Percentiles rank a stretch among this genome's conserved stretches.
These are phyloP conservation scores for Spathaspora hagerdaliae DNA, from an alignment of 805 yeast genomes.

Conservation along the genomic window DNA sequence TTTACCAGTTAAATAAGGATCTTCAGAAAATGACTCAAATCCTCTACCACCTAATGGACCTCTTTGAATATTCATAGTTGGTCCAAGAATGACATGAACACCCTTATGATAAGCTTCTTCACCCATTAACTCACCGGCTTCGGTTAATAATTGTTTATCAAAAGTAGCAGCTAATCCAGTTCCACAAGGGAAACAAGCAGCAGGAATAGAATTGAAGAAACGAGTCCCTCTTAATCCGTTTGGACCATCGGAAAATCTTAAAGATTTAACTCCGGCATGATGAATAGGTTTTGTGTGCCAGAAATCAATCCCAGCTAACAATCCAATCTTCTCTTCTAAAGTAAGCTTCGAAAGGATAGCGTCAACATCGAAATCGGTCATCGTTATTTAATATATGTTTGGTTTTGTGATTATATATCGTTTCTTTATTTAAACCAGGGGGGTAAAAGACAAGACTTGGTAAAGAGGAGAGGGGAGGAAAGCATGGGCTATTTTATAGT, in stretches of 20 bases:
- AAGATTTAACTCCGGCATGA: conserved; percentile 40
- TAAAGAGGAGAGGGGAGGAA: background rate
- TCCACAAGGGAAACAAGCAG: conserved; percentile 33
- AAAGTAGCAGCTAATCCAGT: conserved; percentile 31
- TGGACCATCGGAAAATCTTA: conserved; percentile 39
- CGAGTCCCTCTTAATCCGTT: conserved; percentile 31
- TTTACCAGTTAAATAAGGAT: conserved; percentile 27
- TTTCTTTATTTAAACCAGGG: background rate
- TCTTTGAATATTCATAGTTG: conserved; percentile 30
- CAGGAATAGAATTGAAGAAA: conserved; percentile 22
- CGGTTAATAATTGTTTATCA: conserved; percentile 20
- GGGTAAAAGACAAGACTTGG: background rate
- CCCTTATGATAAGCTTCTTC: conserved; percentile 28
- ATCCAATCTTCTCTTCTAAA: conserved; percentile 20
- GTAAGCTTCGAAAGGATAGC: conserved; percentile 19
- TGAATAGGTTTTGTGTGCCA: conserved; percentile 47
- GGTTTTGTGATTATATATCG: no score
- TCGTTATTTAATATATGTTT: background rate
- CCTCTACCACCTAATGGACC: conserved; percentile 34
- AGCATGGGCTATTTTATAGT: background rate
- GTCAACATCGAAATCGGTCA: conserved; percentile 23
- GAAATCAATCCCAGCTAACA: conserved; percentile 37
- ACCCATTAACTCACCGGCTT: conserved; percentile 30
- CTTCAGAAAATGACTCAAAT: conserved; percentile 31
- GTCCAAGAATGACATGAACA: conserved; percentile 28